These are phyloP conservation scores for Talaromyces sp. DNA, from an alignment of 2,329 filamentous ascomycete genomes.

Conservation along the genomic window DNA sequence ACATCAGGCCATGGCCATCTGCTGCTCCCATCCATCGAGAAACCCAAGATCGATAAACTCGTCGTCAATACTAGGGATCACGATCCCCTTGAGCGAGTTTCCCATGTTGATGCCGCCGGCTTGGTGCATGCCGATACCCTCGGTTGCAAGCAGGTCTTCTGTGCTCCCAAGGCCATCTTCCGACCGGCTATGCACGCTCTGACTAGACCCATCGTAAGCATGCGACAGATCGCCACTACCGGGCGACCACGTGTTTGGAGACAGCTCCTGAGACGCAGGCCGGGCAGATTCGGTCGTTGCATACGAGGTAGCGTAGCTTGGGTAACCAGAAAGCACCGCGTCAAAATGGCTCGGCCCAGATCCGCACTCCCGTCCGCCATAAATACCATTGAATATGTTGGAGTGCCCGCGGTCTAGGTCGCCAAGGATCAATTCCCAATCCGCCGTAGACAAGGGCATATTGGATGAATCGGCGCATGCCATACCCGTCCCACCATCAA, in stretches of 20 bases:
- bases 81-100: slow-evolving; percentile 33
- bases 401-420: slow-evolving; percentile 73
- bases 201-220: slow-evolving; percentile 31
- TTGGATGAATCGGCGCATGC: slow-evolving; percentile 44
- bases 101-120: slow-evolving; percentile 15
- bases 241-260: slow-evolving; percentile 35
- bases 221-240: slow-evolving; percentile 34
- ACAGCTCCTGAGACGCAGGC: slow-evolving; percentile 29
- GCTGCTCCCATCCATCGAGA: slow-evolving; percentile 29
- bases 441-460: slow-evolving; percentile 55
- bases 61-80: slow-evolving; percentile 31
- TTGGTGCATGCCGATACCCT: slow-evolving; percentile 20
- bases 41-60: slow-evolving; percentile 30
- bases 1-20: slow-evolving; percentile 14
- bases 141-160: slow-evolving; percentile 37
- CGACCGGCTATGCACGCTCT: slow-evolving; percentile 53
- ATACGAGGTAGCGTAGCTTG: neutral
- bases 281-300: neutral
- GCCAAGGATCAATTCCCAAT: slow-evolving; percentile 79
- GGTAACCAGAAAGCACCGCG: slow-evolving; percentile 25
- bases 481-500: slow-evolving; percentile 23
- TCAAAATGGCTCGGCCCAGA: slow-evolving; percentile 32
- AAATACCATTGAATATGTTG: slow-evolving; percentile 65
- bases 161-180: slow-evolving; percentile 56
- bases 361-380: slow-evolving; percentile 39